Base-by-base conservation (phyloP, 2,329 filamentous ascomycete species). In the Lachnellula subtilissima region DNA sequence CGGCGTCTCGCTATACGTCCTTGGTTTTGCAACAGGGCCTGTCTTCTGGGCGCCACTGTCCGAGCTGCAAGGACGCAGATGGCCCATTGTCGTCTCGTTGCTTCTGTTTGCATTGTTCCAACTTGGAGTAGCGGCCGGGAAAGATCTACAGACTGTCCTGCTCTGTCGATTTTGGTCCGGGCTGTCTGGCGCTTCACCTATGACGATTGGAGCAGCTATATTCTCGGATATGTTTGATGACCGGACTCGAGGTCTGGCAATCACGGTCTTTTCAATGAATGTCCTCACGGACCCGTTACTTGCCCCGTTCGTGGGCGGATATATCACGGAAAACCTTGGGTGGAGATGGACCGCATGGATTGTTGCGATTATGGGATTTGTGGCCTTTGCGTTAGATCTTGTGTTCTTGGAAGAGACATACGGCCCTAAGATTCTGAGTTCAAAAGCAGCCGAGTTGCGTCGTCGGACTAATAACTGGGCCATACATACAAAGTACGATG, bases 1-100 rank as follows among this genome's bases (percentile, higher is more conserved):
- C 0, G 78, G 79, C 0, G 67, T 87, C 0, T 78, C 83, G 0
- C 69, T 84, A 2, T 87, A 83, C 67, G 76, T 83, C 4, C 70
- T 85, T 12, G 83, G 83, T 0, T 74, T 87, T 0, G 82, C 74
- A 3, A 73, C 84, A 12, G 84, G 83, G 0, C 83, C 84, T 5
- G 70, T 86, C 58, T 79, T 88, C 2, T 88, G 84, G 82, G 86
- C 85, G 2, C 84, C 85, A 0, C 68, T 88, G 23, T 76, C 80
- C 39, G 85, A 89, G 64, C 67, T 87, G 14, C 83, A 80, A 52
- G 85, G 82, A 5, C 76, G 82, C 4, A 78, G 85, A 61, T 65
- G 78, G 23, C 74, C 86, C 12, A 82, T 86, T 65, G 75, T 80
- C 60, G 67, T 74, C 53, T 83, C 81, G 9, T 84, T 83, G 61